phyloP scores from a whole-genome alignment of 768 basidiomycete species.

The Astraeus odoratus region DNA sequence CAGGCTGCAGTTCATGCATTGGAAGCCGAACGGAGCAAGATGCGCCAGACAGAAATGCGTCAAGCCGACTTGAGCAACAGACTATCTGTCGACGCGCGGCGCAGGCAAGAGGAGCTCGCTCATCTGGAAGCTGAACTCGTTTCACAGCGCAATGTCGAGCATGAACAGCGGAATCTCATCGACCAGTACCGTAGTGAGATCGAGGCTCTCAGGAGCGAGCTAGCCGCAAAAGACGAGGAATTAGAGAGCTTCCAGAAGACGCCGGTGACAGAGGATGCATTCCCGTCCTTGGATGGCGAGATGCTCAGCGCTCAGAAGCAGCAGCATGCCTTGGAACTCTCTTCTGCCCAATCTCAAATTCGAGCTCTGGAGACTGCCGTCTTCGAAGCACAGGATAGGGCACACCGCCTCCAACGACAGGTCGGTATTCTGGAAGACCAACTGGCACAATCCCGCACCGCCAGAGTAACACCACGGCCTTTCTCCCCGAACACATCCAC shows the following conservation, averaged over 20 bases:
- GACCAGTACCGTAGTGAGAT: constrained; percentile 61
- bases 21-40: constrained; percentile 57
- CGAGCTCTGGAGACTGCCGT: constrained; percentile 66
- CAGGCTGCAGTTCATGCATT: constrained; percentile 48
- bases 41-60: constrained; percentile 49
- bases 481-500: constrained; percentile 41
- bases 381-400: constrained; percentile 65
- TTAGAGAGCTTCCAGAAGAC: constrained; percentile 46
- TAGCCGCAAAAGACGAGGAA: constrained; percentile 59
- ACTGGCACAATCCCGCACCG: constrained; percentile 40
- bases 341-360: constrained; percentile 71
- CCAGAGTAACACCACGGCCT: constrained; percentile 36
- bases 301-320: constrained; percentile 62
- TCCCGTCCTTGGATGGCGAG: constrained; percentile 65
- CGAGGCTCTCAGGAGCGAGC: constrained; percentile 59
- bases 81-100: constrained; percentile 36
- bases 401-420: constrained; percentile 64
- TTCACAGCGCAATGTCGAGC: constrained; percentile 38
- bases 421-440: constrained; percentile 61
- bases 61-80: constrained; percentile 55
- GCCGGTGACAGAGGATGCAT: constrained; percentile 31
- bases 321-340: constrained; percentile 76
- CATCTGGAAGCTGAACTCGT: constrained; percentile 47
- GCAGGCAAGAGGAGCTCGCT: constrained; percentile 49
- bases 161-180: constrained; percentile 60